Conservation (phyloP, 805 yeast species). For the Kluyveromyces dobzhanskii region DNA sequence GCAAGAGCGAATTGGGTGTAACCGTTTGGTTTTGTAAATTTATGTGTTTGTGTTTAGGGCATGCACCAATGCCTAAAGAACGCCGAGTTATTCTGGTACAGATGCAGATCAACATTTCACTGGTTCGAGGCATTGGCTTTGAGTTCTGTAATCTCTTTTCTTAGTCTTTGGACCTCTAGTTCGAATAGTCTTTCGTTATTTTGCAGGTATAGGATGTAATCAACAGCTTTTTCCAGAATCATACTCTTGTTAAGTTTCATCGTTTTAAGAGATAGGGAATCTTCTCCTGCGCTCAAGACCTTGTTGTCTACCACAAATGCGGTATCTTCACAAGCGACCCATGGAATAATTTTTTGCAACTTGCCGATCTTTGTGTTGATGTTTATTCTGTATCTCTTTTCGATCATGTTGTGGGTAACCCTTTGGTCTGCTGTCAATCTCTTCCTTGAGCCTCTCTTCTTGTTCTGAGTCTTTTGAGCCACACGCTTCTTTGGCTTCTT, state of each 20-base stretch:
- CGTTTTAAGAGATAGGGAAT: conserved; percentile 9
- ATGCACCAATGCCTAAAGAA: no score
- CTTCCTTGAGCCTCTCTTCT: conserved; percentile 45
- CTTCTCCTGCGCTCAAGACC: conserved; percentile 5
- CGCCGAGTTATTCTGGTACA: no score
- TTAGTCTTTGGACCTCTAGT: conserved; percentile 27
- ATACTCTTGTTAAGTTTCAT: conserved; percentile 54
- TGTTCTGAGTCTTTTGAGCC: conserved; percentile 8
- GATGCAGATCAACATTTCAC: no score
- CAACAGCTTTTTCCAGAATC: conserved; percentile 62
- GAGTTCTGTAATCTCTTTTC: conserved; percentile 25
- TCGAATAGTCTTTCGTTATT: conserved; percentile 35
- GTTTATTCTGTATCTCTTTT: conserved; percentile 61
- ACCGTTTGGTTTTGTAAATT: no score
- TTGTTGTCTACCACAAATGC: conserved; percentile 42
- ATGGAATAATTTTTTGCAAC: conserved; percentile 57
- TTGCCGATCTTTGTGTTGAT: conserved; percentile 66
- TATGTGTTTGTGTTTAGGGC: no score
- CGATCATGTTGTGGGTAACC: conserved; percentile 66
- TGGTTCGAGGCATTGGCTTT: not conserved
- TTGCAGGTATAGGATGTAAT: conserved; percentile 47
- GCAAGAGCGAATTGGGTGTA: no score
- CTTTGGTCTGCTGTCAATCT: conserved; percentile 52
- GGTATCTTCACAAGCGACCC: conserved; percentile 54
- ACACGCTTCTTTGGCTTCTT: not conserved